Conservation (phyloP, 2,329 filamentous ascomycete species). For the Scedosporium apiospermum region DNA sequence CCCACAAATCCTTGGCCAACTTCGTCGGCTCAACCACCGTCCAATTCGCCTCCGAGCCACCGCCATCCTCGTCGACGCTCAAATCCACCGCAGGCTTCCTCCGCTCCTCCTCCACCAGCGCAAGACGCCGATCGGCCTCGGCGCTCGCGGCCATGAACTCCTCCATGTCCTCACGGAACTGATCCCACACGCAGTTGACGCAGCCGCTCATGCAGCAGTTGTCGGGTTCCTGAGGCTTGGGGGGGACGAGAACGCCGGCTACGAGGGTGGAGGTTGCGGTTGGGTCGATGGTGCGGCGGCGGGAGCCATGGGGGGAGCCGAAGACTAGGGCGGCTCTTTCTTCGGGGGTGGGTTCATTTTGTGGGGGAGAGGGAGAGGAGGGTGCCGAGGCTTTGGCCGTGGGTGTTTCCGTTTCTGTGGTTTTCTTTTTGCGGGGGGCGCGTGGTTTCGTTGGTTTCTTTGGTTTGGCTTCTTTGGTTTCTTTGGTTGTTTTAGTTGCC, state of each 20-base stretch:
- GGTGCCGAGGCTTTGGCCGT: not conserved
- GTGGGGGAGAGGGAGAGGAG: constrained; percentile 9
- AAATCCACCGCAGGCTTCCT: constrained; percentile 24
- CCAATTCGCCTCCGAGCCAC: constrained; percentile 65
- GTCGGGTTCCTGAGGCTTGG: constrained; percentile 79
- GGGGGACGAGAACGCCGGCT: constrained; percentile 75
- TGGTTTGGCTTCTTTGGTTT: not conserved
- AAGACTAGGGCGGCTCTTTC: constrained; percentile 64
- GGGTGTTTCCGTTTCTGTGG: not conserved
- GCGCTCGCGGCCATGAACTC: constrained; percentile 64
- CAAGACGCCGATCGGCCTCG: constrained; percentile 41
- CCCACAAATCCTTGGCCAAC: constrained; percentile 43
- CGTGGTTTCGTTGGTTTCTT: constrained; percentile 1
- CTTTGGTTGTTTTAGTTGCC: too few species aligned
- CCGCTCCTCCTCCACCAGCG: constrained; percentile 15
- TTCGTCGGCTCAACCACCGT: constrained; percentile 24
- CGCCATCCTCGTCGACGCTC: constrained; percentile 74
- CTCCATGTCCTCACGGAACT: constrained; percentile 84
- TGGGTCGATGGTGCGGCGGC: constrained; percentile 40
- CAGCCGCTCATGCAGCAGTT: constrained; percentile 99
- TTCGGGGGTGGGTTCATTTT: constrained; percentile 30
- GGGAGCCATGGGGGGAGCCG: constrained; percentile 65
- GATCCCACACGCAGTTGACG: constrained; percentile 95
- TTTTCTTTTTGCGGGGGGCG: not conserved
- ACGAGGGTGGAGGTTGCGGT: constrained; percentile 52